phyloP scores from a whole-genome alignment of 441 rosid species.

The Mallotus japonicus region DNA sequence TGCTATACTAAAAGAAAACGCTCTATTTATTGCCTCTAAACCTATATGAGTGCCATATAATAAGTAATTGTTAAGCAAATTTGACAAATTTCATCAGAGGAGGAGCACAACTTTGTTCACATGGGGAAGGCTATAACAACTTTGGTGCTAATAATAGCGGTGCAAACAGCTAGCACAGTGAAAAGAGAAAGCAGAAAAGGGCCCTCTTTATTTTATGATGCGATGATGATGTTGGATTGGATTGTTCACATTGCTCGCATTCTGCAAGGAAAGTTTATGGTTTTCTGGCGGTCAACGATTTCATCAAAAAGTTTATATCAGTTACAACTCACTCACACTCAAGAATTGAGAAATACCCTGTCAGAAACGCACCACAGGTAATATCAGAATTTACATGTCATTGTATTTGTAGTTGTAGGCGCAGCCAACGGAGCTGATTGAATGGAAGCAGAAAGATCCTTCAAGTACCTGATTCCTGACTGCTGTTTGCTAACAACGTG shows the following conservation, averaged over 20 bases:
- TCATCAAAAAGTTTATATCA: not conserved
- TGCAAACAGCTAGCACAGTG: too few species aligned
- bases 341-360: not conserved
- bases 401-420: not conserved
- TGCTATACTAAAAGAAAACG: too few species aligned
- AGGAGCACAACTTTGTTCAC: too few species aligned
- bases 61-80: too few species aligned
- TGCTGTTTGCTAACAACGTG: not conserved
- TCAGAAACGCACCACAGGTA: not conserved
- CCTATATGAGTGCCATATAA: too few species aligned
- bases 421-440: not conserved
- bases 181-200: too few species aligned
- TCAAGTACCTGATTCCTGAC: constrained; percentile 5
- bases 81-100: too few species aligned
- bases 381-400: not conserved
- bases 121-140: too few species aligned
- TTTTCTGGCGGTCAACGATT: constrained; percentile 7
- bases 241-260: not conserved
- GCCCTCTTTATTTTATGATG: too few species aligned
- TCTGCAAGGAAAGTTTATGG: not conserved
- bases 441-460: not conserved
- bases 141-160: too few species aligned
- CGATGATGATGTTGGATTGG: not conserved
- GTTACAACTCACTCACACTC: not conserved
- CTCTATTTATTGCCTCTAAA: too few species aligned